These are phyloP conservation scores for Leccinum rimulosum DNA, from an alignment of 768 basidiomycete species.

Conservation along the genomic window DNA sequence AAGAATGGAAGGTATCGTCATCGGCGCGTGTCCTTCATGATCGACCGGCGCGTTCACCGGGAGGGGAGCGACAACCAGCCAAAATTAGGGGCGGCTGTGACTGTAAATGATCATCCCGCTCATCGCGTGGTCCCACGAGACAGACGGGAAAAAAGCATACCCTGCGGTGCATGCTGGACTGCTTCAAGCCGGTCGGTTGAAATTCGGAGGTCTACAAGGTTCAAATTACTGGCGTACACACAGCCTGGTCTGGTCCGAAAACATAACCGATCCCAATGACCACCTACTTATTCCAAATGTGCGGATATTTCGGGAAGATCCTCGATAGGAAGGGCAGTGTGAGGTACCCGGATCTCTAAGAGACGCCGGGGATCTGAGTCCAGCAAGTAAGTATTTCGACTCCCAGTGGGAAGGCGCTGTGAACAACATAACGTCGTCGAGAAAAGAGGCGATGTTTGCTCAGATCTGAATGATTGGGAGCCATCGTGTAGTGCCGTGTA, in stretches of 20 bases:
- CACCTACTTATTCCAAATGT: not conserved
- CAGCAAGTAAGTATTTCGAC: not conserved
- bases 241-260: not conserved
- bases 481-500: not conserved
- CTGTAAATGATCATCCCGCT: not conserved
- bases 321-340: not conserved
- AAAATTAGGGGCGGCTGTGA: constrained; percentile 1
- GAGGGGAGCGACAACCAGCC: not conserved
- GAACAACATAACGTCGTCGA: not conserved
- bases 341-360: constrained; percentile 1
- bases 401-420: constrained; percentile 5
- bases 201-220: not conserved
- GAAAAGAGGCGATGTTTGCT: constrained; percentile 1
- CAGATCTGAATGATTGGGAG: not conserved
- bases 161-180: not conserved
- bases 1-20: constrained; percentile 21
- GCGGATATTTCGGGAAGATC: constrained; percentile 1
- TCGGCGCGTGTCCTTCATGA: constrained; percentile 19
- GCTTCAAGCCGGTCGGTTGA: not conserved
- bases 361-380: not conserved
- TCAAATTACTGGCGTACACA: not conserved
- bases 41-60: constrained; percentile 13
- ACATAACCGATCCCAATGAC: not conserved
- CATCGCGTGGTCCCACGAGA: not conserved
- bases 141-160: not conserved